phyloP scores from a whole-genome alignment of 331 rosid species.

The Cydonia oblonga region DNA sequence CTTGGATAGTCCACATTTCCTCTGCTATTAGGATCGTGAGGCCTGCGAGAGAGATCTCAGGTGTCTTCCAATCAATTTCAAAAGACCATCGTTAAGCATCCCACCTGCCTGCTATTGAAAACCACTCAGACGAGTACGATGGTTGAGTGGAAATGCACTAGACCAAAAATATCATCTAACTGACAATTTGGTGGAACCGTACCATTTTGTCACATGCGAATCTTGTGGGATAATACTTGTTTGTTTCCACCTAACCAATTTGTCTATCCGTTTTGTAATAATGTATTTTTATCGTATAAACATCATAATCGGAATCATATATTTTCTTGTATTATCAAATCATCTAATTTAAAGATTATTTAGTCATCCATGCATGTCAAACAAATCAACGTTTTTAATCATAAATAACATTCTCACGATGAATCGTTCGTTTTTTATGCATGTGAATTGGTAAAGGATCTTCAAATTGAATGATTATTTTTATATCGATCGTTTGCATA shows the following conservation, averaged over 20 bases:
- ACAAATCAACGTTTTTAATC: no score
- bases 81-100: background rate
- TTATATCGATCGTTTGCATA: no score
- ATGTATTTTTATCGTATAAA: no score
- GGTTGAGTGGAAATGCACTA: constrained; percentile 4
- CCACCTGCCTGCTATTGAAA: background rate
- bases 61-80: background rate
- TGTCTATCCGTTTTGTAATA: background rate
- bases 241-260: no score
- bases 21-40: background rate
- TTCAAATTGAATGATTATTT: no score
- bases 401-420: no score
- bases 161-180: background rate
- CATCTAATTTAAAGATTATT: no score
- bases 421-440: no score
- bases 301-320: no score
- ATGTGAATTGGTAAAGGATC: no score
- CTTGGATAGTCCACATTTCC: background rate
- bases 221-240: background rate
- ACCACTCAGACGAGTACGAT: background rate
- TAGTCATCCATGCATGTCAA: background rate
- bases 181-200: background rate
- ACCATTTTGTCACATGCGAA: background rate
- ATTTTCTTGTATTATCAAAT: background rate
- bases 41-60: background rate